Conservation (phyloP, 139 green algal species). For the Chlorella sp. region DNA sequence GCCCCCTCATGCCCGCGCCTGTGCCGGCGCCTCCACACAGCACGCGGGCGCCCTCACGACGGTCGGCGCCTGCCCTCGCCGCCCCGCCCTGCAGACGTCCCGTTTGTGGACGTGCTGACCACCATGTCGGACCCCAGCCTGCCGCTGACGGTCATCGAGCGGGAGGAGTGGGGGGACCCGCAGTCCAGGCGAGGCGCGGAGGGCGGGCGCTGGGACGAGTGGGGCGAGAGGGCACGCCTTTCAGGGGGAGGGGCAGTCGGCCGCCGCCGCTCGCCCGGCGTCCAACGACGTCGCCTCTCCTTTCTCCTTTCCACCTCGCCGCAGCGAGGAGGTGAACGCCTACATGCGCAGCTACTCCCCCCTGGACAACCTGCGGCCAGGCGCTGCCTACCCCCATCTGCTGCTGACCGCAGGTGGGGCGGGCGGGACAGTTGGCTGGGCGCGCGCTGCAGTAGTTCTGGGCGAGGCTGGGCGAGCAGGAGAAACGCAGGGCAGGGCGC, state of each 20-base stretch:
- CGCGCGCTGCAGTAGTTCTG: not conserved
- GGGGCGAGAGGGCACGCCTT: not conserved
- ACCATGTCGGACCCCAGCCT: conserved; percentile 65
- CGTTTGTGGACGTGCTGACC: conserved; percentile 87
- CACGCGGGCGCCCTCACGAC: too few relatives aligned
- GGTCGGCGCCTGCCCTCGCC: too few relatives aligned
- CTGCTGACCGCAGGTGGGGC: conserved; percentile 45
- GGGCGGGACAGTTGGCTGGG: not conserved
- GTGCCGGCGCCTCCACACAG: too few relatives aligned
- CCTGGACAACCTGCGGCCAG: conserved; percentile 78
- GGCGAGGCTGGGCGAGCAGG: not conserved
- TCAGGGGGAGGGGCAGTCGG: not conserved
- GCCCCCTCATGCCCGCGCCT: too few relatives aligned
- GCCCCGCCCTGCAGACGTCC: too few relatives aligned
- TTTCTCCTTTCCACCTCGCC: not conserved
- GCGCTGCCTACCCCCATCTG: conserved; percentile 80
- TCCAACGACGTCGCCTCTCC: not conserved
- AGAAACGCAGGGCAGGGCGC: not conserved
- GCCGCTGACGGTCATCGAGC: conserved; percentile 49
- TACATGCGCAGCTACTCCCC: conserved; percentile 89
- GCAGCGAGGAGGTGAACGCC: conserved; percentile 54
- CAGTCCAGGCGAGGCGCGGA: too few relatives aligned
- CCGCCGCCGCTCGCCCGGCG: too few relatives aligned
- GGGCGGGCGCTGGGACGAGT: too few relatives aligned
- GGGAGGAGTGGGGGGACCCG: conserved; percentile 74